Base-by-base conservation (phyloP, 495 filamentous ascomycete species). In the Penicillium simplicissimum region DNA sequence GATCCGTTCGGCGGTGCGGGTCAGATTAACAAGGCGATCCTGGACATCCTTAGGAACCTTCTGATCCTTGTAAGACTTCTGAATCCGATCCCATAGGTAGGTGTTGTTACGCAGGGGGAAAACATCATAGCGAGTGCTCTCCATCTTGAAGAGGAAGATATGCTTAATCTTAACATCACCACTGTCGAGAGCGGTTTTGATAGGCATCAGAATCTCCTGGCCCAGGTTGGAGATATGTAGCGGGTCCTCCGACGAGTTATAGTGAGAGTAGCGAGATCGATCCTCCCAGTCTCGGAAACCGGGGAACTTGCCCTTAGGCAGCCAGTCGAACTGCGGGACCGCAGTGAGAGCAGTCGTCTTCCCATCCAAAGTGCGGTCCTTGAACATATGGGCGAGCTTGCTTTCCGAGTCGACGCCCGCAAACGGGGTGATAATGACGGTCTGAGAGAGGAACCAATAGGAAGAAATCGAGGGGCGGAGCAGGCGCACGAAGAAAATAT, bases 41-140 rank as follows among this genome's bases (percentile, higher is more conserved):
- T 68, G 48, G 17, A 74, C 61, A 15, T 71, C 65, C 15, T 72
- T 56, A 6, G 72, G 65, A 31, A 74, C 59, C 4, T 60, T 31
- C 6, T 59, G 42, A 14, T 65, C 21, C 23, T 60, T 38, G 57
- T 66, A 72, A 3, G 76, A 71, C 9, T 73, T 61, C 52, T 64
- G 64, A 40, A 82, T 66, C 15, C 71, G 73, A 15, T 79, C 55
- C 4, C 73, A 58, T 9, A 74, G 64, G 21, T 66, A 64, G 13
- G 65, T 64, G 17, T 69, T 69, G 8, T 77, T 75, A 58, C 63
- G 63, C 13, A 80, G 56, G 4, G 77, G 77, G 67, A 80, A 79
- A 11, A 79, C 73, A 58, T 80, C 77, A 43, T 76, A 73, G 51
- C 77, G 70, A 35, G 75, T 80, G 23, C 74, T 77, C 59, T 80